Evolutionary conservation across 192 early-diverging fungal genomes (phyloP), one percentile per base, ranked within the genome.

Genomic region (Coemansia erecta): DNA sequence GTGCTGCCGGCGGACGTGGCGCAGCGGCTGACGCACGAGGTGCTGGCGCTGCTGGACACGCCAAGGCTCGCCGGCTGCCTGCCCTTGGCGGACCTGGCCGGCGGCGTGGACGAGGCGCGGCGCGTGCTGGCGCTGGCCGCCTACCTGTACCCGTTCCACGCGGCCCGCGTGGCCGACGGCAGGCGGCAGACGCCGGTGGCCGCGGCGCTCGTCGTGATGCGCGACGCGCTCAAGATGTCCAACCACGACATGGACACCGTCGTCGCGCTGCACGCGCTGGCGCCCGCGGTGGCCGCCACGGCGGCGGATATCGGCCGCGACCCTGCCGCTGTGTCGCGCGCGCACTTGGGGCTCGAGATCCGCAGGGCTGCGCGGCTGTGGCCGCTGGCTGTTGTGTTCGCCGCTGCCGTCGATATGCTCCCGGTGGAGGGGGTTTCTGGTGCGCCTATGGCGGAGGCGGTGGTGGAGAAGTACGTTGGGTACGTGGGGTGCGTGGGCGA

Each of bases 221-320:
- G 85, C 39, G 85, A 89, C 58, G 70, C 80, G 13, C 49, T 89
- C 33, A 92, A 89, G 68, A 83, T 87, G 63, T 66, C 71, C 21
- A 61, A 47, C 37, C 33, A 48, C 13, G 80, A 82, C 37, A 61
- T 61, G 14, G 65, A 71, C 55, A 31, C 49, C 13, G 55, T 59
- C 0, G 55, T 59, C 0, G 72, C 59, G 0, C 41, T 80, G 13
- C 77, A 80, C 35, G 22, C 26, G 28, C 43, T 61, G 24, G 66
- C 64, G 5, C 21, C 72, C 0, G 9, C 14, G 12, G 35, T 74
- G 21, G 23, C 68, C 9, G 42, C 35, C 0, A 21, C 48, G 9
- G 70, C 66, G 0, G 43, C 21, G 8, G n/a, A n/a, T n/a, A n/a
- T n/a, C n/a, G n/a, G n/a, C n/a, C n/a, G n/a, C n/a, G n/a, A n/a